These are phyloP conservation scores for Drechslerella dactyloides DNA, from an alignment of 2,329 filamentous ascomycete genomes.

Conservation along the genomic window DNA sequence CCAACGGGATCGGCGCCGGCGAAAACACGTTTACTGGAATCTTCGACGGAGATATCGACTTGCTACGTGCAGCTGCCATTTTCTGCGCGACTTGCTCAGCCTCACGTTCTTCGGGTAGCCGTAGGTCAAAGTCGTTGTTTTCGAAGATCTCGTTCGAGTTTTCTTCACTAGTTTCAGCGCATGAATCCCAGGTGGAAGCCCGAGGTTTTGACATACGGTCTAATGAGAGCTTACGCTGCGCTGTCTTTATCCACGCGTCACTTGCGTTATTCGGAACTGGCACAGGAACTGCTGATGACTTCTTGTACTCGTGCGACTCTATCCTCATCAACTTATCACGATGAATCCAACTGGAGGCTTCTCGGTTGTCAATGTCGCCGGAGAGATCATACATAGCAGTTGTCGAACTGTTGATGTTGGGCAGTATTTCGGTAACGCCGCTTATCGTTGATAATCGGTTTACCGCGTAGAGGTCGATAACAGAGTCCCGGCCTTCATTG, in stretches of 20 bases:
- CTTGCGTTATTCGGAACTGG: conserved; percentile 63
- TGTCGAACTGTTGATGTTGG: conserved; percentile 50
- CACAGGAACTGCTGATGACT: conserved; percentile 33
- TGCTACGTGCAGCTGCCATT: conserved; percentile 61
- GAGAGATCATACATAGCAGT: conserved; percentile 50
- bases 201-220: conserved; percentile 51
- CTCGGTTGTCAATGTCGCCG: conserved; percentile 52
- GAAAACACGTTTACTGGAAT: conserved; percentile 86
- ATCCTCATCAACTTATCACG: conserved; percentile 55
- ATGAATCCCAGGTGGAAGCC: conserved; percentile 40
- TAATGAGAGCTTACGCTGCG: conserved; percentile 55
- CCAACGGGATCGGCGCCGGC: conserved; percentile 74
- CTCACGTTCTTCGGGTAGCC: conserved; percentile 75
- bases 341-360: conserved; percentile 55
- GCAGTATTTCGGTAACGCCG: conserved; percentile 51
- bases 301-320: conserved; percentile 46
- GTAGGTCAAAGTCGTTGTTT: conserved; percentile 71
- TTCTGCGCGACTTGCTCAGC: conserved; percentile 66
- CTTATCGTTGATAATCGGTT: conserved; percentile 53
- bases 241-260: conserved; percentile 62
- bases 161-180: conserved; percentile 54
- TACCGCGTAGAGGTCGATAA: conserved; percentile 53
- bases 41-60: conserved; percentile 65
- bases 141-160: conserved; percentile 59
- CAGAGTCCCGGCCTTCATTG: conserved; percentile 53